Conservation (phyloP, 805 yeast genomes). For the Candida odintsovae region DNA sequence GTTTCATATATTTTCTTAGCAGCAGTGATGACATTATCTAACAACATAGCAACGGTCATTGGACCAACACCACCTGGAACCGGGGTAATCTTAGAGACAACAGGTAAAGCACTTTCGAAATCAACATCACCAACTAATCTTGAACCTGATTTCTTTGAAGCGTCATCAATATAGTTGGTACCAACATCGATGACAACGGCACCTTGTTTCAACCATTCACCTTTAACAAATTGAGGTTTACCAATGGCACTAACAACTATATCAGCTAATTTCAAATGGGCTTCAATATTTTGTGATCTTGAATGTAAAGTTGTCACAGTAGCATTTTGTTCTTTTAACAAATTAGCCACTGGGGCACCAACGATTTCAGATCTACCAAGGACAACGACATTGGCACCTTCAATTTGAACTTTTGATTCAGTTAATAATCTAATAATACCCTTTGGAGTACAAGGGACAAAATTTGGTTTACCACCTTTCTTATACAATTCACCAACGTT, state of each 20-base stretch:
- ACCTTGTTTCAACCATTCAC: slow-evolving; percentile 82
- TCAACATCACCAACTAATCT: slow-evolving; percentile 95
- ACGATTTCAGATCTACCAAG: slow-evolving; percentile 92
- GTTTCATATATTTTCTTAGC: slow-evolving; percentile 44
- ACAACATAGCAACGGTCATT: slow-evolving; percentile 95
- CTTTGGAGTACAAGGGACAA: slow-evolving; percentile 80
- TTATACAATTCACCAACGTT: slow-evolving; percentile 76
- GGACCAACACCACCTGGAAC: slow-evolving; percentile 99
- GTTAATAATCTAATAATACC: slow-evolving; percentile 66
- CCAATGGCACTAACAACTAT: slow-evolving; percentile 92
- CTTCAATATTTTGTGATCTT: slow-evolving; percentile 54
- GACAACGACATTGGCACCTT: slow-evolving; percentile 75
- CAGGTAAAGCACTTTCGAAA: slow-evolving; percentile 55
- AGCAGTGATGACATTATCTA: slow-evolving; percentile 64
- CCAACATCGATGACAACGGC: slow-evolving; percentile 93
- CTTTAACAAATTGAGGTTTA: slow-evolving; percentile 74
- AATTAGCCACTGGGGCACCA: slow-evolving; percentile 86
- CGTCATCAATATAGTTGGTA: slow-evolving; percentile 80
- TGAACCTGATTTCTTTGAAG: slow-evolving; percentile 67
- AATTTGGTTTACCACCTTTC: slow-evolving; percentile 63
- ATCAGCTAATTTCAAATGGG: slow-evolving; percentile 64
- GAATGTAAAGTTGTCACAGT: slow-evolving; percentile 90
- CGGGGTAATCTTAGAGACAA: slow-evolving; percentile 78
- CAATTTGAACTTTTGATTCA: slow-evolving; percentile 46
- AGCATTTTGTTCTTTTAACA: slow-evolving; percentile 67